Evolutionary conservation across 139 green algal species (phyloP).

Genomic region (Coccomyxa sp.): DNA sequence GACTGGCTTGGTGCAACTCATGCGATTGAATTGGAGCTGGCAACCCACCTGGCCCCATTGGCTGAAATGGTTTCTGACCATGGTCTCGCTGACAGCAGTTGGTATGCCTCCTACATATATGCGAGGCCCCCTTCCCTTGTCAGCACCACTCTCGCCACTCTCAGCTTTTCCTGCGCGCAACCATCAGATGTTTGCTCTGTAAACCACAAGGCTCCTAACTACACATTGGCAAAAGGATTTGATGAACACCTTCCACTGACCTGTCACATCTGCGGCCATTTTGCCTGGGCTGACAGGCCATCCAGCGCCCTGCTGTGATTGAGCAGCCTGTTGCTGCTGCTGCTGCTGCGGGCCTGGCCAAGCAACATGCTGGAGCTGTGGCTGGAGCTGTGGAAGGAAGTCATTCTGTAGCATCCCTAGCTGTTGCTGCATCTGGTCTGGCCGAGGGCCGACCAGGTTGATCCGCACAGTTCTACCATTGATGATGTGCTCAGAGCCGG

Average conservation of each 20-base stretch:
- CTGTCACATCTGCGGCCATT: not conserved
- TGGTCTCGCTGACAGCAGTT: conserved; percentile 13
- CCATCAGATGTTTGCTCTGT: not conserved
- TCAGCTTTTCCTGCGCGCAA: not conserved
- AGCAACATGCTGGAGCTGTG: not conserved
- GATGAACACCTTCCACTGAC: no score
- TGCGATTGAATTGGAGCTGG: not conserved
- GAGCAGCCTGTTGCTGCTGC: not conserved
- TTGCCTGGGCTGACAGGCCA: no score
- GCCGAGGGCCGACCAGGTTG: not conserved
- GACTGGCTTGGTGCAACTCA: not conserved
- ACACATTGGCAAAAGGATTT: no score
- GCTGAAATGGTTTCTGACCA: conserved; percentile 23
- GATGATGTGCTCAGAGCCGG: not conserved
- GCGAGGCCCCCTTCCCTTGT: conserved; percentile 10
- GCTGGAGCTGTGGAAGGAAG: not conserved
- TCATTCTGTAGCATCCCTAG: not conserved
- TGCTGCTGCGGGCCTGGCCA: not conserved
- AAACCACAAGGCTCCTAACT: no score
- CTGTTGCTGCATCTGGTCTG: not conserved
- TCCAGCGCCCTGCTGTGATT: not conserved
- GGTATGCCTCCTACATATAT: conserved; percentile 26
- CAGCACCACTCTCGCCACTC: not conserved
- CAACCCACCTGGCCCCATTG: conserved; percentile 16
- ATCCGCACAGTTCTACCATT: conserved; percentile 2